Base-by-base conservation (phyloP, 768 basidiomycete genomes). In the Xerocomellus chrysenteron region DNA sequence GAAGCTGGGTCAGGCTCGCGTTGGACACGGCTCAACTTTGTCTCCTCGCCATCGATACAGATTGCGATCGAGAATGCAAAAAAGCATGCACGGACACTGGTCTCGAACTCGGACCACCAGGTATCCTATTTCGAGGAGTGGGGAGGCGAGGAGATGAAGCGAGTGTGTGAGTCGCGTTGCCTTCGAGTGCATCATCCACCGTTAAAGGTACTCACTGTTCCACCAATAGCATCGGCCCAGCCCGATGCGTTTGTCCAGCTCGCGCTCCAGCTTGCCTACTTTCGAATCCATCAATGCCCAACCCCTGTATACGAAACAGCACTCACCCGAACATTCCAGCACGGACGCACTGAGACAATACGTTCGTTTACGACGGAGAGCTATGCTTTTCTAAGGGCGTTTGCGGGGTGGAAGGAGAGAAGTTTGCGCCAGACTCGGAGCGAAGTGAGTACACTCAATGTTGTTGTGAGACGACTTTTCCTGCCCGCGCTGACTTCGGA, bases 261-360 rank as follows among this genome's bases (percentile, higher is more conserved):
- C 82, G 90, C 85, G 0, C 78, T 97, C 19, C 95, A 98, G 68
- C 81, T 97, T 11, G 94, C 94, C 4, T 97, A 90, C 87, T 92
- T 89, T 75, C 83, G 82, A 68, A 83, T 85, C 21, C 88, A 86
- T 45, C 85, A 84, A 12, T 74, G 78, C 55, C 87, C 92, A 64
- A 91, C 92, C 4, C 92, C 95, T 2, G 93, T 91, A 9, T 97
- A 98, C 69, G 95, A 98, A 73, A 97, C 94, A 0, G 91, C 87
- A 0, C 80, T 95, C 33, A 96, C 95, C 2, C 83, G 93, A 26
- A 80, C 90, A 70, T 95, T 95, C 75, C 77, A 87, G 57, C 84
- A 87, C 59, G 95, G 93, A 16, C 83, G 95, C 17, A 97, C 94
- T 2, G 95, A 98, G 68, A 94, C 92, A 1, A 85, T 98, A 50